These are phyloP conservation scores for Kandelia obovata DNA, from an alignment of 345 rosid genomes.

Conservation along the genomic window DNA sequence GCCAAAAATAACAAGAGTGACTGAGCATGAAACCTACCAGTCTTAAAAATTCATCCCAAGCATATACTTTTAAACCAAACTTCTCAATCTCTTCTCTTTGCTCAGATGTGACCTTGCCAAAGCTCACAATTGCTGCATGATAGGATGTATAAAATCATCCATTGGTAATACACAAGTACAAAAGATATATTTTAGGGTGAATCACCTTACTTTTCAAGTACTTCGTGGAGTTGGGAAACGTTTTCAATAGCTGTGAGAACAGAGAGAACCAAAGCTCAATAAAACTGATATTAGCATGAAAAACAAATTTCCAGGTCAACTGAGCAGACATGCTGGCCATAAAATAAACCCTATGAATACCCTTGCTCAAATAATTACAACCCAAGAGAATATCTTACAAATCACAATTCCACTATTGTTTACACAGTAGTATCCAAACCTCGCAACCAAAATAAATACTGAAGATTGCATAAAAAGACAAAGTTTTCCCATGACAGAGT, in stretches of 20 bases:
- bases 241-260: conserved; percentile 66
- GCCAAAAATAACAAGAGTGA: neutral
- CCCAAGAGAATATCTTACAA: no score
- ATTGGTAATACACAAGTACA: neutral
- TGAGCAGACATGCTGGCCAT: neutral
- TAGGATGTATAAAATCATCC: conserved; percentile 15
- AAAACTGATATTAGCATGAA: neutral
- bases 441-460: neutral
- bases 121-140: conserved; percentile 85
- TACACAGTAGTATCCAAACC: neutral
- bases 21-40: conserved; percentile 40
- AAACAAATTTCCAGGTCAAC: neutral
- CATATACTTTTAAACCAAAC: conserved; percentile 52
- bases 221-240: conserved; percentile 61
- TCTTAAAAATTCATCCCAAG: conserved; percentile 83
- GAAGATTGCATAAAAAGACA: neutral
- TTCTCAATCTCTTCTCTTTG: conserved; percentile 63
- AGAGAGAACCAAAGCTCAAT: conserved; percentile 16
- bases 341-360: neutral
- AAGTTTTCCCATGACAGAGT: conserved; percentile 4
- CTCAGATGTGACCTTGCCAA: conserved; percentile 65
- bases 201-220: conserved; percentile 68
- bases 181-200: conserved; percentile 10
- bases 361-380: no score
- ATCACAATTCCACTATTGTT: neutral